These are phyloP conservation scores for Chaetomiaceae sp. DNA, from an alignment of 2,329 filamentous ascomycete genomes.

Conservation along the genomic window DNA sequence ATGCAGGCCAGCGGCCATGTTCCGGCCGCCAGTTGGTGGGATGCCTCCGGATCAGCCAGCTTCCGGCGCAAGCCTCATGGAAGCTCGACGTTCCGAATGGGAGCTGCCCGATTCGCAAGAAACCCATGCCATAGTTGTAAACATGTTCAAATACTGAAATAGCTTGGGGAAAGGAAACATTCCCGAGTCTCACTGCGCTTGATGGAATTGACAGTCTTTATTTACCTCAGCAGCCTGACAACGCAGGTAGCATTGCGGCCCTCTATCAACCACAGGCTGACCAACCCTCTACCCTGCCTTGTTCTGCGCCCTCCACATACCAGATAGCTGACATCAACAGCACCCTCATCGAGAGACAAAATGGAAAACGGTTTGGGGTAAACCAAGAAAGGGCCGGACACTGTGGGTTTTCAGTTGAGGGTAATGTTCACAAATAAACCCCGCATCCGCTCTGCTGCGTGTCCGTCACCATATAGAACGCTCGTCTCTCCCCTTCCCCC, in stretches of 20 bases:
- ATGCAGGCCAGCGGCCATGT: not conserved
- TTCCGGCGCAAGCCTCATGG: conserved; percentile 12
- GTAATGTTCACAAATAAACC: conserved; percentile 10
- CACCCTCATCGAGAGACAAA: conserved; percentile 10
- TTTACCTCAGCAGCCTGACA: conserved; percentile 11
- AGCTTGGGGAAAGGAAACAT: no score
- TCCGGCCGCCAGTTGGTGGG: conserved; percentile 1
- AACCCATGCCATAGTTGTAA: not conserved
- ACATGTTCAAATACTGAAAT: no score
- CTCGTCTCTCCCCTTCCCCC: not conserved
- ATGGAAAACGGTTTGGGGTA: conserved; percentile 1
- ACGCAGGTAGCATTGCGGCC: conserved; percentile 1
- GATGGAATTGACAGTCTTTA: conserved; percentile 8
- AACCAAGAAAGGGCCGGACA: conserved; percentile 11
- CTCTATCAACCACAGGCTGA: not conserved
- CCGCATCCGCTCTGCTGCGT: conserved; percentile 2
- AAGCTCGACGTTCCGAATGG: conserved; percentile 9
- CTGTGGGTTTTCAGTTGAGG: conserved; percentile 4
- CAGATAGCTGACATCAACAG: not conserved
- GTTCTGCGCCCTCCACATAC: not conserved
- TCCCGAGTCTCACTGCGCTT: not conserved
- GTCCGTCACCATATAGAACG: no score
- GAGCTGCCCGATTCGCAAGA: not conserved
- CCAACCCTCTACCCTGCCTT: not conserved
- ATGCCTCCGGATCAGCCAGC: conserved; percentile 10